Base-by-base conservation (phyloP, 139 green algal genomes). In the Dunaliella sp. region DNA sequence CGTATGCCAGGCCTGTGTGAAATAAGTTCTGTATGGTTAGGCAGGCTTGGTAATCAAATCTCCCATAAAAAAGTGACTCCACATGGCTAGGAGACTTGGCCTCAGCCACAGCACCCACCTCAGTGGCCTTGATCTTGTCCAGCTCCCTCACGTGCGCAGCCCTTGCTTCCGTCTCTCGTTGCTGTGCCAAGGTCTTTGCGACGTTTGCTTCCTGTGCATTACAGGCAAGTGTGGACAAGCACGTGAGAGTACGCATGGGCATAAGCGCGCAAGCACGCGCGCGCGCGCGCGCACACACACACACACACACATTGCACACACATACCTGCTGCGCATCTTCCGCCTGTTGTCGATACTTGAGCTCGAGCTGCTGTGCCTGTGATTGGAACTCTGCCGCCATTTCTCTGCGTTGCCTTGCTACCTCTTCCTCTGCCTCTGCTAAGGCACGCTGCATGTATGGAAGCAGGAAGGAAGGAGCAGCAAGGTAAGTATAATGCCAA, bases 361-460 rank as follows among this genome's bases (percentile, higher is more conserved):
- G 34, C 82, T 94, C 90, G 77, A 93, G 28, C 80, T 88, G 84
- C 85, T 92, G 88, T 16, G 82, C 48, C 84, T 93, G 87, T 82
- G 89, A 72, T 35, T 84, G 38, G 77, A 91, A 92, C 1, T n/a
- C 78, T 28, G 88, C 89, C 2, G 83, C 83, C 78, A 93, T 82
- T 82, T 95, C 90, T 1, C 89, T 83, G 84, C 86, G 86, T 79
- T 95, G 90, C 26, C 84, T 81, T n/a, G 89, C 77, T 3, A 94
- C 58, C 82, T 91, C 88, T 73, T 90, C 87, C 38, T 91, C 82
- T 48, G 86, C 84, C 37, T 94, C 91, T 16, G 80, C 73, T 24
- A 92, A 59, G 25, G 77, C 59, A 3, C 81, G 77, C 91, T 94
- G 91, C 82, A 90, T 78, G n/a, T n/a, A n/a, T n/a, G n/a, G n/a